Conservation (phyloP, 2,329 filamentous ascomycete species). For the Venturia asperata region DNA sequence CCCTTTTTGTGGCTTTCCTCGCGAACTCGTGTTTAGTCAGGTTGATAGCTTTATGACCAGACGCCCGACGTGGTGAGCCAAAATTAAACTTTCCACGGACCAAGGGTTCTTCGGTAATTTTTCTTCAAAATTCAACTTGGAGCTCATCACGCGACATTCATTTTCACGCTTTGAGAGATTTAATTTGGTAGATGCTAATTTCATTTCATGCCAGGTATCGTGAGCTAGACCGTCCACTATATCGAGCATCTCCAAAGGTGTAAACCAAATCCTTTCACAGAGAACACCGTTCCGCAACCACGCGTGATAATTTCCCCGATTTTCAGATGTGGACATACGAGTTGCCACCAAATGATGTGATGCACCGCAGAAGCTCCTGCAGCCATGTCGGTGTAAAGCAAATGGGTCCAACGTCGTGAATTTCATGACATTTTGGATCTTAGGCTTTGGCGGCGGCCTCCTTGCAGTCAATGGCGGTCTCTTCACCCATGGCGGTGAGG, state of each 20-base stretch:
- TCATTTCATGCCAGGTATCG: slow-evolving; percentile 13
- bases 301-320: slow-evolving; percentile 7
- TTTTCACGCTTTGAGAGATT: neutral
- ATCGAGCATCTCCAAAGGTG: slow-evolving; percentile 13
- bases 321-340: slow-evolving; percentile 4
- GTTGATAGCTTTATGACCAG: neutral
- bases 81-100: neutral
- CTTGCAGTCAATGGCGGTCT: slow-evolving; percentile 87
- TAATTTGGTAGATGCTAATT: slow-evolving; percentile 5
- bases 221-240: slow-evolving; percentile 15
- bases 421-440: slow-evolving; percentile 10
- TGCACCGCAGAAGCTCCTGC: neutral
- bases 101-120: neutral
- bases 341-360: neutral
- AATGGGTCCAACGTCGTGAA: slow-evolving; percentile 9
- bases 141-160: neutral
- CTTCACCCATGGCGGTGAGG: slow-evolving; percentile 93
- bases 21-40: neutral
- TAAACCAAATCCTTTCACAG: slow-evolving; percentile 5
- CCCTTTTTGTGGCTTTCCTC: neutral
- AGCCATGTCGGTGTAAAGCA: slow-evolving; percentile 9
- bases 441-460: slow-evolving; percentile 63
- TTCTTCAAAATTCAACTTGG: neutral
- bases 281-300: slow-evolving; percentile 9
- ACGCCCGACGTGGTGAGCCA: neutral